These are phyloP conservation scores for Trichoderma hamatum DNA, from an alignment of 2,329 filamentous ascomycete genomes.

Conservation along the genomic window DNA sequence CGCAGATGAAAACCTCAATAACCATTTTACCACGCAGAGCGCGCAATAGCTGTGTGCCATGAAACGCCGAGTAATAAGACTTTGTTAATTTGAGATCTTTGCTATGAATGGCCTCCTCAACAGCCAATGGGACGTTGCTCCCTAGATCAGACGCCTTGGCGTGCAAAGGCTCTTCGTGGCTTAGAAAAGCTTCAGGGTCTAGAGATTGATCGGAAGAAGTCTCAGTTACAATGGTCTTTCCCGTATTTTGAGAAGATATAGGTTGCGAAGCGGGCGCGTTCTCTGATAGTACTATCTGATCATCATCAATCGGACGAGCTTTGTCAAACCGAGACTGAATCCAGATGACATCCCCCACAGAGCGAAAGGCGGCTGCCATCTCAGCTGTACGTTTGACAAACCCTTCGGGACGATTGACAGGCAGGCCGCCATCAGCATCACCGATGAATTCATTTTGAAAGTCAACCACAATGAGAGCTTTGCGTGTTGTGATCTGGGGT, in stretches of 20 bases:
- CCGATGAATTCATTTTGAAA: conserved; percentile 88
- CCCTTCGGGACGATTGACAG: conserved; percentile 63
- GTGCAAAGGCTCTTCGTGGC: conserved; percentile 45
- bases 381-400: conserved; percentile 69
- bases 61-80: conserved; percentile 86
- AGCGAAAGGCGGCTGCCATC: conserved; percentile 73
- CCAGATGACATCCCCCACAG: conserved; percentile 77
- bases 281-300: conserved; percentile 53
- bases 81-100: conserved; percentile 64
- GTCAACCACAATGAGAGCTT: conserved; percentile 80
- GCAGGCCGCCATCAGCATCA: conserved; percentile 63
- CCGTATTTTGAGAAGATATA: conserved; percentile 27
- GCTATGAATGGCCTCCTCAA: conserved; percentile 50
- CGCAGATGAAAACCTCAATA: conserved; percentile 87
- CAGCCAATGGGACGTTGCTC: conserved; percentile 47
- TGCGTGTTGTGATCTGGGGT: conserved; percentile 60
- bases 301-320: conserved; percentile 60
- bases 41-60: conserved; percentile 71
- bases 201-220: conserved; percentile 16
- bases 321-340: conserved; percentile 73
- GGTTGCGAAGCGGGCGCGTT: conserved; percentile 29
- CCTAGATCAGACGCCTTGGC: conserved; percentile 51
- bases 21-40: conserved; percentile 83
- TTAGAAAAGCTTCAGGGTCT: conserved; percentile 53
- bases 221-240: conserved; percentile 11